Percentiles rank a stretch among this genome's conserved stretches.
phyloP scores from a whole-genome alignment of 768 basidiomycete genomes.

The Cystofilobasidium macerans region DNA sequence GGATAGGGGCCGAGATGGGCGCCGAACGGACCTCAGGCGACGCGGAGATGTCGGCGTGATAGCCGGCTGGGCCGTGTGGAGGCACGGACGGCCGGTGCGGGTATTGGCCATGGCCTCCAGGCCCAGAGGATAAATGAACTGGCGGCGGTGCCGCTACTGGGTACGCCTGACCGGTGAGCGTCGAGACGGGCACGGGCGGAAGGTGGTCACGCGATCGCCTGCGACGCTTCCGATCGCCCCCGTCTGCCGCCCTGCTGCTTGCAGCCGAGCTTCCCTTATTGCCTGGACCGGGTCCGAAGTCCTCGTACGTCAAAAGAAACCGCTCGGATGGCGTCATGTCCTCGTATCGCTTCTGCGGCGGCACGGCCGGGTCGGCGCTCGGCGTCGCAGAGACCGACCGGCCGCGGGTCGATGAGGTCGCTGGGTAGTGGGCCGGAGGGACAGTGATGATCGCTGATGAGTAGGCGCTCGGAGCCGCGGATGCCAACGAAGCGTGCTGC shows the following conservation, averaged over 20 bases:
- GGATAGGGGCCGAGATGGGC: background rate
- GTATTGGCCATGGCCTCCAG: background rate
- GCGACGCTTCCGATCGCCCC: background rate
- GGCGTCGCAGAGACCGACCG: background rate
- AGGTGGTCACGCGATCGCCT: background rate
- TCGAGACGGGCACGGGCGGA: background rate
- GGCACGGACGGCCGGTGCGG: background rate
- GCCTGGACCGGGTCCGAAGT: conserved; percentile 16
- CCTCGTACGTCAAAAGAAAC: conserved; percentile 17
- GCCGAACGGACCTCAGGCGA: background rate
- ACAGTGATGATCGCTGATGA: too few species aligned
- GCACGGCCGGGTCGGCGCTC: background rate
- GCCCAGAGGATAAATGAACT: too few species aligned
- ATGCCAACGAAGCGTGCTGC: too few species aligned
- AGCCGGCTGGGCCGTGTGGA: too few species aligned
- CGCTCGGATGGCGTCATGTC: conserved; percentile 25
- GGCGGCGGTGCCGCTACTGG: background rate
- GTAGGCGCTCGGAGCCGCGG: too few species aligned
- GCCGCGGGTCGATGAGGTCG: background rate
- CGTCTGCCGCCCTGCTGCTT: background rate
- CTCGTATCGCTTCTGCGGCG: background rate
- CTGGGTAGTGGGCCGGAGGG: too few species aligned
- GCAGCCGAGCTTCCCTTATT: background rate
- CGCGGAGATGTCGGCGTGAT: background rate
- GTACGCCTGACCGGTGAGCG: background rate